Evolutionary conservation across 352 stramenopile genomes (phyloP).

Genomic region (Porosira glacialis): DNA sequence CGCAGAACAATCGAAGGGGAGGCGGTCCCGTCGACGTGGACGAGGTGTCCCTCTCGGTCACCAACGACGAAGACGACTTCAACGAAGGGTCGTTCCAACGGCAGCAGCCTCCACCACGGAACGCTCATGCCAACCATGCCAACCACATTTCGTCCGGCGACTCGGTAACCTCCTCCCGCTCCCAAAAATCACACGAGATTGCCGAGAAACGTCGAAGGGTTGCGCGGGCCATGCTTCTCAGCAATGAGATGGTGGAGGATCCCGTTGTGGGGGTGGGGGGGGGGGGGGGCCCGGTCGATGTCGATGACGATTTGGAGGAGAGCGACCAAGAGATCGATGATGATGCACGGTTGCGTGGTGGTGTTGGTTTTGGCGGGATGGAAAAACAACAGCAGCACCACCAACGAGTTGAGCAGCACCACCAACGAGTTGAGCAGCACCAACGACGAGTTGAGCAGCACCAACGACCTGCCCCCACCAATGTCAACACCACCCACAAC

Average conservation of each 20-base stretch:
- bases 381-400: neutral
- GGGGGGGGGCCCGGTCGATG: neutral
- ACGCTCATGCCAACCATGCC: too few species aligned
- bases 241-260: constrained; percentile 52
- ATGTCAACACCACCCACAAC: neutral
- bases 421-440: neutral
- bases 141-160: neutral
- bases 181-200: constrained; percentile 42
- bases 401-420: neutral
- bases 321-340: neutral
- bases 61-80: neutral
- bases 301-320: constrained; percentile 4
- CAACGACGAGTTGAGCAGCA: too few species aligned
- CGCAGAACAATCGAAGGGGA: neutral
- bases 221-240: constrained; percentile 50
- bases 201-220: constrained; percentile 36
- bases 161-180: neutral
- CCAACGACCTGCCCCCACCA: constrained; percentile 2
- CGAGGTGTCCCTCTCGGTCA: neutral
- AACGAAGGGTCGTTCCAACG: too few species aligned
- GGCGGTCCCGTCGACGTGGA: neutral
- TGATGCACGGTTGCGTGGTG: neutral
- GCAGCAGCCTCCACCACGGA: too few species aligned
- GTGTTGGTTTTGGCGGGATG: neutral
- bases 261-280: constrained; percentile 7